Conservation (phyloP, 2,329 filamentous ascomycete genomes). For the Aschersonia sp. region DNA sequence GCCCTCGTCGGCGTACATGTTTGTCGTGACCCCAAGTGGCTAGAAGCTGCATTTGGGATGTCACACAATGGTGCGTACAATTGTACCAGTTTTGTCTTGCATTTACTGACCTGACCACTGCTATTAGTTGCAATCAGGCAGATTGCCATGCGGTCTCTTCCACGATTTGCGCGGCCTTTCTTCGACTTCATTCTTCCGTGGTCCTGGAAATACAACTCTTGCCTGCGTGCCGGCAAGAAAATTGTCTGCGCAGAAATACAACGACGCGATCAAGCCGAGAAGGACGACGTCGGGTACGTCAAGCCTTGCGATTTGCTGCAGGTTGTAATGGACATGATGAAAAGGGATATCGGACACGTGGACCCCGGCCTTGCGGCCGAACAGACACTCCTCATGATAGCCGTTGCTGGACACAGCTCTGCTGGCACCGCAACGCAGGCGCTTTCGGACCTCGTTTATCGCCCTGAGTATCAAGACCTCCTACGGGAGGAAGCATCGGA, state of each 20-base stretch:
- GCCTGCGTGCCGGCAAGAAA: neutral
- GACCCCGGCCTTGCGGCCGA: conserved; percentile 2
- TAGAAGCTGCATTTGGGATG: conserved; percentile 1
- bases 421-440: conserved; percentile 4
- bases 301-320: conserved; percentile 5
- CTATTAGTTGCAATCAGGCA: conserved; percentile 5
- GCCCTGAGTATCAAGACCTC: conserved; percentile 1
- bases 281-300: neutral
- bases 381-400: conserved; percentile 1
- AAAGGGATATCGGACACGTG: neutral
- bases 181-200: conserved; percentile 3
- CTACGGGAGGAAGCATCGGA: conserved; percentile 2
- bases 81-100: neutral
- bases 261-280: conserved; percentile 2
- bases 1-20: conserved; percentile 3
- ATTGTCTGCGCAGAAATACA: conserved; percentile 2
- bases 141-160: conserved; percentile 4
- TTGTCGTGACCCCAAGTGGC: conserved; percentile 4
- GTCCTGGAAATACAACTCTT: conserved; percentile 1
- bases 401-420: conserved; percentile 5
- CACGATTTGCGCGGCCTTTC: conserved; percentile 1
- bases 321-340: conserved; percentile 4
- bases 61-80: conserved; percentile 3
- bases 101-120: neutral
- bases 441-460: conserved; percentile 2